A percentile compares a stretch with the other conserved stretches of the same genome.
Evolutionary conservation across 371 early-diverging fungal species (phyloP).

Genomic region (Homolaphlyctis polyrhiza): DNA sequence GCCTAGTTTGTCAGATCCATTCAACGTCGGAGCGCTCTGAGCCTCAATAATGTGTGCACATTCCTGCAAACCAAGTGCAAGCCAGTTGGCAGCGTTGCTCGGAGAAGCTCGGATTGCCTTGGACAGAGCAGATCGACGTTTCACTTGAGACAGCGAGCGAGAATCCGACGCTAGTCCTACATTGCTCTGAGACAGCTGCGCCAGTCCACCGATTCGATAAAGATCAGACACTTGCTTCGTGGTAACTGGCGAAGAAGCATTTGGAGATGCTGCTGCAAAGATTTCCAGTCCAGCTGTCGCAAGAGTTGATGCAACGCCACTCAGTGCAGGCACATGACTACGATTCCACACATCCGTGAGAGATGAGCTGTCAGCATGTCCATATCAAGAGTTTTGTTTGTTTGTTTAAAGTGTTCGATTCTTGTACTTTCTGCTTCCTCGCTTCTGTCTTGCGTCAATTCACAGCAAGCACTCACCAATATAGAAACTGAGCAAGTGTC

Average conservation of each 20-base stretch:
- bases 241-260: background rate
- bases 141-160: background rate
- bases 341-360: background rate
- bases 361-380: background rate
- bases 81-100: conserved; percentile 15
- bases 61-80: conserved; percentile 16
- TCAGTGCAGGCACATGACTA: background rate
- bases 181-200: conserved; percentile 6
- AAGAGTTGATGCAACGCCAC: background rate
- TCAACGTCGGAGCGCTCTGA: no score
- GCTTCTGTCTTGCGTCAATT: background rate
- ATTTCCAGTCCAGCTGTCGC: background rate
- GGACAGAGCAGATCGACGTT: background rate
- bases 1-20: no score
- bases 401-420: no score
- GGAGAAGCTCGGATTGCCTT: conserved; percentile 18
- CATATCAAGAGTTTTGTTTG: background rate
- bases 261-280: background rate
- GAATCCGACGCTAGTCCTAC: no score
- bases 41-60: conserved; percentile 8
- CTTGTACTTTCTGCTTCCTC: no score
- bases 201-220: conserved; percentile 5
- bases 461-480: conserved; percentile 10
- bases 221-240: background rate
- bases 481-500: conserved; percentile 17